Percentiles rank a stretch among this genome's conserved stretches.
These are phyloP conservation scores for Melanogaster broomeanus DNA, from an alignment of 768 basidiomycete species.

Conservation along the genomic window DNA sequence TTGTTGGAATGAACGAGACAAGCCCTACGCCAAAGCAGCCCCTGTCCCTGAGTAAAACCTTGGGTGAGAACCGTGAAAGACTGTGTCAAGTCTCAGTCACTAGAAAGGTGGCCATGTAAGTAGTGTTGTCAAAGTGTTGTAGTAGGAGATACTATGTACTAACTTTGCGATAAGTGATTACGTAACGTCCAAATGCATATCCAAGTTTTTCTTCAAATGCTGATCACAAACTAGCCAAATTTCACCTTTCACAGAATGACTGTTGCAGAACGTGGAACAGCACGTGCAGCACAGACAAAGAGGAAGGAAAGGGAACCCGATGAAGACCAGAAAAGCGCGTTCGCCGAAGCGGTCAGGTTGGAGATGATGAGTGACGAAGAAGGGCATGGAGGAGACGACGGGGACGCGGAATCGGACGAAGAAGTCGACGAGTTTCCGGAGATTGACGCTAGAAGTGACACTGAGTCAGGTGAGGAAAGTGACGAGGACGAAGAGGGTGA, in stretches of 20 bases:
- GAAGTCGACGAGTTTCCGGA: slow-evolving; percentile 76
- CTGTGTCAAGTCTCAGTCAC: too few relatives aligned
- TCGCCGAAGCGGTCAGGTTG: slow-evolving; percentile 47
- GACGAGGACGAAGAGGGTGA: slow-evolving; percentile 40
- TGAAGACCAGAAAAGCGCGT: slow-evolving; percentile 30
- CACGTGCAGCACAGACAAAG: slow-evolving; percentile 47
- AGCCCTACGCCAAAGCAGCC: slow-evolving; percentile 54
- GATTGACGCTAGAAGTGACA: slow-evolving; percentile 55
- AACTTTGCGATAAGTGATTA: neutral
- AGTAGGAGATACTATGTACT: too few relatives aligned
- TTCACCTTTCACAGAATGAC: slow-evolving; percentile 28
- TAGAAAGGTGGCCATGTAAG: too few relatives aligned
- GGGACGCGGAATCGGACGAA: slow-evolving; percentile 47
- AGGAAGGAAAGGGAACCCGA: slow-evolving; percentile 56
- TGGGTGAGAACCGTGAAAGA: slow-evolving; percentile 6
- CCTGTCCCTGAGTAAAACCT: slow-evolving; percentile 51
- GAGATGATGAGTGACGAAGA: slow-evolving; percentile 82
- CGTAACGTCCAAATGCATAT: neutral
- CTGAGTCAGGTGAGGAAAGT: slow-evolving; percentile 30
- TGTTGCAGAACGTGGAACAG: slow-evolving; percentile 33
- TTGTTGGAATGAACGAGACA: neutral
- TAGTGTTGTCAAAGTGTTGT: too few relatives aligned
- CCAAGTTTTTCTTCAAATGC: slow-evolving; percentile 1
- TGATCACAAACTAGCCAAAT: neutral
- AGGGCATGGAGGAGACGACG: slow-evolving; percentile 37